phyloP scores from a whole-genome alignment of 164 flowering plant species.

The grape (Vitis vinifera) region DNA sequence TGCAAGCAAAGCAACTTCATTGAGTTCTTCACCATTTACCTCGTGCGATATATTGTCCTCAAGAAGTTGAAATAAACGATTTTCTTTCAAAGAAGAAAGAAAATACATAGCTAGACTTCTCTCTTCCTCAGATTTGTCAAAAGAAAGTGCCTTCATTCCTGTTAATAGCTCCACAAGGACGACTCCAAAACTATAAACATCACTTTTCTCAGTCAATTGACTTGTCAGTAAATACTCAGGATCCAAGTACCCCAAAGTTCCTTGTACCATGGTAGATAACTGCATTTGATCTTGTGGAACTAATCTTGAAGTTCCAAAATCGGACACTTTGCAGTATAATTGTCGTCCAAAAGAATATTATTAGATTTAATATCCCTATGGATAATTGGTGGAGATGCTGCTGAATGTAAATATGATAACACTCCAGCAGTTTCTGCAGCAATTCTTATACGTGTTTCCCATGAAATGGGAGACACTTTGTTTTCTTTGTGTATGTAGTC shows the following conservation, averaged over 20 bases:
- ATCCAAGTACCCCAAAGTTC: slow-evolving; percentile 44
- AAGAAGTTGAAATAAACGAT: slow-evolving; percentile 9
- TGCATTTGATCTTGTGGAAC: slow-evolving; percentile 28
- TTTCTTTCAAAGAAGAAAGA: slow-evolving; percentile 11
- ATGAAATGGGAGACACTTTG: slow-evolving; percentile 9
- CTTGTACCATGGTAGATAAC: slow-evolving; percentile 34
- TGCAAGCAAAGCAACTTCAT: slow-evolving; percentile 17
- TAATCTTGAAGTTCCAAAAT: slow-evolving; percentile 39
- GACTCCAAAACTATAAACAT: slow-evolving; percentile 47
- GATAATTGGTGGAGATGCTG: slow-evolving; percentile 31
- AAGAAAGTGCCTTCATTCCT: slow-evolving; percentile 21
- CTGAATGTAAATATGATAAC: slow-evolving; percentile 37
- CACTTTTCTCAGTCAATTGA: slow-evolving; percentile 37
- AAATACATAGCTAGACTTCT: slow-evolving; percentile 29
- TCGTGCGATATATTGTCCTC: background rate
- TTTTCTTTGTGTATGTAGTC: slow-evolving; percentile 24
- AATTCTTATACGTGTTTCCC: slow-evolving; percentile 32
- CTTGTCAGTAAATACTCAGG: slow-evolving; percentile 42
- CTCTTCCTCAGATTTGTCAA: slow-evolving; percentile 1
- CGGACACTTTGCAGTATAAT: slow-evolving; percentile 35
- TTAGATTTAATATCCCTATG: slow-evolving; percentile 41
- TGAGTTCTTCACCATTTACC: slow-evolving; percentile 5
- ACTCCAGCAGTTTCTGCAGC: slow-evolving; percentile 38
- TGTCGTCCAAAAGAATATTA: slow-evolving; percentile 38
- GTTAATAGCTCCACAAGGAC: slow-evolving; percentile 44